Percentiles rank a stretch among this genome's conserved stretches.
These are phyloP conservation scores for Cicer yamashitae DNA, from an alignment of 306 rosid genomes.

Conservation along the genomic window DNA sequence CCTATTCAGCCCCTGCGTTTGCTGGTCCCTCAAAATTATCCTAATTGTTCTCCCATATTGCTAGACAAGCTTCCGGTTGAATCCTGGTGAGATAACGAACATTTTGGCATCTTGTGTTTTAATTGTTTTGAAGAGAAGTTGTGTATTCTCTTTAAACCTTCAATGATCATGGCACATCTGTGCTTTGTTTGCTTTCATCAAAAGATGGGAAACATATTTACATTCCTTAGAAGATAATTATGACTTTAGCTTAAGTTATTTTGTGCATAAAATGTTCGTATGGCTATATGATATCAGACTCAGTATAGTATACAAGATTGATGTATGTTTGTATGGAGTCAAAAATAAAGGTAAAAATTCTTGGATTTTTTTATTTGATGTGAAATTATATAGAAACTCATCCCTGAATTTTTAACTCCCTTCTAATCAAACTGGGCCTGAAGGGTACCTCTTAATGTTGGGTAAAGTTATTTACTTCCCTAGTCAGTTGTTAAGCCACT, in stretches of 20 bases:
- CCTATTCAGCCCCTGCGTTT: conserved; percentile 88
- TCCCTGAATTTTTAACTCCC: background rate
- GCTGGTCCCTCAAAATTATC: conserved; percentile 91
- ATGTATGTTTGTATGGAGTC: no score
- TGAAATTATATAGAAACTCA: background rate
- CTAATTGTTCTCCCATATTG: conserved; percentile 81
- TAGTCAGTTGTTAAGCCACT: conserved; percentile 1
- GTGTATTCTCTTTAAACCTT: background rate
- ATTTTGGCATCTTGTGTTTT: conserved; percentile 38
- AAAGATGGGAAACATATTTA: no score
- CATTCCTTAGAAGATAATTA: no score
- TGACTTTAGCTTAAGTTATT: no score
- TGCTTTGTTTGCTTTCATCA: background rate
- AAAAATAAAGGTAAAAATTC: no score
- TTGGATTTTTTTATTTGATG: background rate
- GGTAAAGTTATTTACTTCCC: background rate
- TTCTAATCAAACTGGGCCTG: no score
- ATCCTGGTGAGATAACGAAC: conserved; percentile 64
- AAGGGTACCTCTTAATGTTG: no score
- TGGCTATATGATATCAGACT: no score
- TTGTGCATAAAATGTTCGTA: no score
- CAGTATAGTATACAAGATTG: no score
- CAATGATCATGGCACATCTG: background rate
- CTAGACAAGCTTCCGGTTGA: conserved; percentile 86
- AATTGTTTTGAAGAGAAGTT: conserved; percentile 14